Conservation (phyloP, 106 monocot species). For the Dendrobium chrysotoxum region DNA sequence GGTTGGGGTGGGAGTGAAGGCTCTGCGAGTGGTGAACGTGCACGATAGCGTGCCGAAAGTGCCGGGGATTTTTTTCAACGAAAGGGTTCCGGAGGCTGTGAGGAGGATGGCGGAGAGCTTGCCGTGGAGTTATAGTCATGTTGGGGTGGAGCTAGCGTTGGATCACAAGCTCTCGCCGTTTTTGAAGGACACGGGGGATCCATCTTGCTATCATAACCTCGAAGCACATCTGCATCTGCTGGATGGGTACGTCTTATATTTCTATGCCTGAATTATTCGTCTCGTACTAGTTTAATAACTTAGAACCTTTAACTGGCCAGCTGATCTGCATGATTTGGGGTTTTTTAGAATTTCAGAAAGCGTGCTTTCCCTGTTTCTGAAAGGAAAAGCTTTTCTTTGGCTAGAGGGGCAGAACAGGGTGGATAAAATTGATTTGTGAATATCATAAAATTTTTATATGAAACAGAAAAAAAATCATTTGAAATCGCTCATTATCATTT, state of each 20-base stretch:
- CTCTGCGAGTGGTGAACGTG: conserved; percentile 67
- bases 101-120: conserved; percentile 24
- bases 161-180: conserved; percentile 74
- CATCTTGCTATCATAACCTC: conserved; percentile 62
- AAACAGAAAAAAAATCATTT: no score
- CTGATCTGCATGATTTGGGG: no score
- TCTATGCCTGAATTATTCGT: no score
- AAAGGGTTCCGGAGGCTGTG: conserved; percentile 28
- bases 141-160: conserved; percentile 68
- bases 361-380: no score
- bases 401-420: no score
- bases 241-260: conserved; percentile 47
- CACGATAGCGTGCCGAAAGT: conserved; percentile 82
- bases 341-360: no score
- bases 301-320: no score
- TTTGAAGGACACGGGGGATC: conserved; percentile 64
- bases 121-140: conserved; percentile 78
- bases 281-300: no score
- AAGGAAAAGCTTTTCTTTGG: no score
- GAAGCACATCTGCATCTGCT: conserved; percentile 81
- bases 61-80: conserved; percentile 73
- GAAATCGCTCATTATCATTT: no score
- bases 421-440: no score
- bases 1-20: conserved; percentile 38
- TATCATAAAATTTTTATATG: no score